Conservation (phyloP, 2,329 filamentous ascomycete genomes). For the Dactylonectria macrodidyma region DNA sequence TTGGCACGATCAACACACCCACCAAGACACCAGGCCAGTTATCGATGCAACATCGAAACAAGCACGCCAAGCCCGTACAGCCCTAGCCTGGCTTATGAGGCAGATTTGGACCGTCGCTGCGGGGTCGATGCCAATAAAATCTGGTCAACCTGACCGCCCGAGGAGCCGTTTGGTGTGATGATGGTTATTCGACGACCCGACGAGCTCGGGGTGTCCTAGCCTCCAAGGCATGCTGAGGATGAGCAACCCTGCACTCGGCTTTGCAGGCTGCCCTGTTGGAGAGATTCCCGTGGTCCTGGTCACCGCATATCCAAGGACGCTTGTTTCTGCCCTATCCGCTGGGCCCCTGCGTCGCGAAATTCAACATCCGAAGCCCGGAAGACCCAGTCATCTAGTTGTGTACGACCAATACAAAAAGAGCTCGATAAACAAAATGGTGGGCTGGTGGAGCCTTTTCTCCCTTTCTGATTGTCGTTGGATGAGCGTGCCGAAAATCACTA, state of each 20-base stretch:
- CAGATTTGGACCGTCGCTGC: constrained; percentile 20
- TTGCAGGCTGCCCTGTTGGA: neutral
- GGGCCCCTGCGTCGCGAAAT: constrained; percentile 4
- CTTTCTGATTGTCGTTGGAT: constrained; percentile 27
- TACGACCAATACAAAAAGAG: constrained; percentile 5
- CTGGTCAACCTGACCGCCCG: neutral
- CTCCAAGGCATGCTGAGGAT: neutral
- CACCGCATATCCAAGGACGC: neutral
- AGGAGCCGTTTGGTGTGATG: neutral
- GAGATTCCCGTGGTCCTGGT: neutral
- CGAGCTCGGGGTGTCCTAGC: neutral
- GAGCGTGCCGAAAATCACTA: constrained; percentile 23
- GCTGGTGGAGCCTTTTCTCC: constrained; percentile 15
- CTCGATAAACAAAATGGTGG: constrained; percentile 29
- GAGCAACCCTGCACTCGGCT: neutral
- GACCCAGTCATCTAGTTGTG: neutral
- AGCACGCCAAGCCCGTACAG: neutral
- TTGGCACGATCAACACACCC: neutral
- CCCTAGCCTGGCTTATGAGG: constrained; percentile 15
- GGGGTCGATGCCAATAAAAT: neutral
- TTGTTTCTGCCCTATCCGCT: constrained; percentile 26
- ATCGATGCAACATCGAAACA: neutral
- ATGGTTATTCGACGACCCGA: neutral
- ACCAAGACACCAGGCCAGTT: neutral
- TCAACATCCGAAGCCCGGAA: neutral